Base-by-base conservation (phyloP, 1,284 basidiomycete genomes). In the Malassezia vespertilionis region DNA sequence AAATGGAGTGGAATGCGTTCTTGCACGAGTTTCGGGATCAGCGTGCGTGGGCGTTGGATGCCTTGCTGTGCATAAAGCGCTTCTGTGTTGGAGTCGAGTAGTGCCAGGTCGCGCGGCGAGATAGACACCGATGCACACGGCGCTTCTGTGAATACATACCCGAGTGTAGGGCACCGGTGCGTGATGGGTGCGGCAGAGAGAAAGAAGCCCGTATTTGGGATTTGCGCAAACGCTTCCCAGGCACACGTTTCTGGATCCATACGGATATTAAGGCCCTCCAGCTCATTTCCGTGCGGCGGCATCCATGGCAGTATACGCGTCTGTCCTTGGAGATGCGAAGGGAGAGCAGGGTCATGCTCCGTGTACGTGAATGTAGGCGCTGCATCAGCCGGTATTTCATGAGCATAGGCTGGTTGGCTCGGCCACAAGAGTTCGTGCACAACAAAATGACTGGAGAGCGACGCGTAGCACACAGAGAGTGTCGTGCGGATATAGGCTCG, bases 361-460 rank as follows among this genome's bases (percentile, higher is more conserved):
- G 27, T 40, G 21, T 45, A 52, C 5, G 28, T 35, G 15, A 33
- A 38, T 6, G 41, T 24, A 15, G 30, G 36, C 1, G 33, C 10
- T 2, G 18, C 28, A 2, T 18, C 22, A 17, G n/a, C 23, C 6
- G 41, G 28, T 2, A 35, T 24, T 5, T 44, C 17, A 24, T 50
- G 43, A 4, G 54, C 51, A 24, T 53, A 52, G 4, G 33, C 45
- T 6, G 48, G 37, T 34, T 61, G 57, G n/a, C 27, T 30, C 6
- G 54, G 62, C 63, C 63, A 69, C 4, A 60, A 47, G 12, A 69
- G 60, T 36, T 69, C 66, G 48, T 69, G 65, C 5, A 69, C 66
- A 12, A 61, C 58, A 33, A 62, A 68, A 24, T 58, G 57, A 12
- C 58, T 58, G 28, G 38, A 50, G 11, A 69, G 54, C 27, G 54